These are phyloP conservation scores for Globisporangium barbulae DNA, from an alignment of 352 stramenopile species.

Conservation along the genomic window DNA sequence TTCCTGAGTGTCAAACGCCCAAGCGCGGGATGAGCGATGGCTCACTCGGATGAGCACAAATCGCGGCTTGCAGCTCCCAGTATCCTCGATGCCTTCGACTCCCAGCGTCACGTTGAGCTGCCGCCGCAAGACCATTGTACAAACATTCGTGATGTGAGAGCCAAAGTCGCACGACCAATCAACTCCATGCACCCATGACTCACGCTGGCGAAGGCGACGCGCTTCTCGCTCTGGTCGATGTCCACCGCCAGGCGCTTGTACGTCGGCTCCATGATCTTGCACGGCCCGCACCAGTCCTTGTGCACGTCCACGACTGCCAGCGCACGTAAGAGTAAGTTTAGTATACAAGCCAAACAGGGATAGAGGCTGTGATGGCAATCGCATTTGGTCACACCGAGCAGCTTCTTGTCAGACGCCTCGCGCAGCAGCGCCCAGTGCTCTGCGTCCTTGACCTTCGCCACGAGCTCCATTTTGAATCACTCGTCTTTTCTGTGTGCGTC, in stretches of 20 bases:
- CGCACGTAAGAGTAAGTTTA: not conserved
- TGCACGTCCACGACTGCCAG: conserved; percentile 56
- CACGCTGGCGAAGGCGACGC: conserved; percentile 55
- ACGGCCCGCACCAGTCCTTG: conserved; percentile 71
- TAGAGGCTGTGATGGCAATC: not conserved
- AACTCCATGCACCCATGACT: not conserved
- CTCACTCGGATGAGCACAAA: conserved; percentile 60
- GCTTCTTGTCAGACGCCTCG: conserved; percentile 57
- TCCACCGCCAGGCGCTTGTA: conserved; percentile 63
- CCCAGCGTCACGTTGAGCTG: conserved; percentile 50
- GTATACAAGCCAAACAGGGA: not conserved
- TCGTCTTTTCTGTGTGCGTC: not conserved
- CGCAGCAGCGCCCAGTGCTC: conserved; percentile 59
- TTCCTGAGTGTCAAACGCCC: not conserved
- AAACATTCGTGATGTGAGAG: not conserved
- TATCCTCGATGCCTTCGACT: conserved; percentile 52
- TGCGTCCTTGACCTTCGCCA: conserved; percentile 51
- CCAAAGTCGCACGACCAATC: conserved; percentile 3
- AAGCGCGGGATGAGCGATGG: not conserved
- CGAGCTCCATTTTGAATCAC: conserved; percentile 31
- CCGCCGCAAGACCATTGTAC: not conserved
- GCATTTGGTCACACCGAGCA: conserved; percentile 24
- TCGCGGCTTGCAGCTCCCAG: conserved; percentile 57
- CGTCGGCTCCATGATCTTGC: conserved; percentile 74
- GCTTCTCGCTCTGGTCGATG: conserved; percentile 52